A percentile compares a stretch with the other conserved stretches of the same genome.
These are phyloP conservation scores for Maudiozyma barnettii DNA, from an alignment of 805 yeast species.

Conservation along the genomic window DNA sequence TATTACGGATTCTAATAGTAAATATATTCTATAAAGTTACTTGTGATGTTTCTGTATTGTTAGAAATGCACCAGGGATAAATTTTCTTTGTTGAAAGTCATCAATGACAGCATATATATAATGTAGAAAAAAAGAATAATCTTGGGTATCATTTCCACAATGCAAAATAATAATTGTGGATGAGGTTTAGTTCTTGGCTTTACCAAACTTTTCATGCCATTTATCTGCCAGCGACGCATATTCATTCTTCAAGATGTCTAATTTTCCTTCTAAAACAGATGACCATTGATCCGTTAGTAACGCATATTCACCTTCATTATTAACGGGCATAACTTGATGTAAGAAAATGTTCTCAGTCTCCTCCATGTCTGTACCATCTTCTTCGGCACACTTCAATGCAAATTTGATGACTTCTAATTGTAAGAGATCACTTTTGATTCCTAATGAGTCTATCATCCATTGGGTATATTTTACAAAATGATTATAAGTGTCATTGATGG, in stretches of 20 bases:
- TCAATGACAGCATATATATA: too few species aligned
- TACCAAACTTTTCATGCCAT: constrained; percentile 22
- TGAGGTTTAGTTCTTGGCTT: constrained; percentile 7
- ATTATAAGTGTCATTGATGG: constrained; percentile 24
- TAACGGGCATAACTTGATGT: constrained; percentile 25
- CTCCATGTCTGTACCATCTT: constrained; percentile 21
- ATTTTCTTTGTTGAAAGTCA: too few species aligned
- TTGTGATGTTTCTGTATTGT: too few species aligned
- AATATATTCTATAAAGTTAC: too few species aligned
- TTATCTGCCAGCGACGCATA: constrained; percentile 12
- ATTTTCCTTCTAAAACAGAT: constrained; percentile 12
- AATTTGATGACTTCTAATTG: constrained; percentile 25
- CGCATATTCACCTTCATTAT: constrained; percentile 17
- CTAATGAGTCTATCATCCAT: constrained; percentile 28
- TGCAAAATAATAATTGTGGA: too few species aligned
- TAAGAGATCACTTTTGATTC: constrained; percentile 10
- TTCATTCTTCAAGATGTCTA: constrained; percentile 9
- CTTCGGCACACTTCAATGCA: constrained; percentile 25
- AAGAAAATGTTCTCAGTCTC: constrained; percentile 26
- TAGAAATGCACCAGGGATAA: too few species aligned
- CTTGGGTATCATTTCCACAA: background rate
- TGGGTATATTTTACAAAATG: constrained; percentile 29
- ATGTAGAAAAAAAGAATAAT: too few species aligned
- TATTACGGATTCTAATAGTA: too few species aligned
- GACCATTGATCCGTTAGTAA: constrained; percentile 21